Evolutionary conservation across 768 basidiomycete species (phyloP).

Genomic region (Dacryopinax spathularia): DNA sequence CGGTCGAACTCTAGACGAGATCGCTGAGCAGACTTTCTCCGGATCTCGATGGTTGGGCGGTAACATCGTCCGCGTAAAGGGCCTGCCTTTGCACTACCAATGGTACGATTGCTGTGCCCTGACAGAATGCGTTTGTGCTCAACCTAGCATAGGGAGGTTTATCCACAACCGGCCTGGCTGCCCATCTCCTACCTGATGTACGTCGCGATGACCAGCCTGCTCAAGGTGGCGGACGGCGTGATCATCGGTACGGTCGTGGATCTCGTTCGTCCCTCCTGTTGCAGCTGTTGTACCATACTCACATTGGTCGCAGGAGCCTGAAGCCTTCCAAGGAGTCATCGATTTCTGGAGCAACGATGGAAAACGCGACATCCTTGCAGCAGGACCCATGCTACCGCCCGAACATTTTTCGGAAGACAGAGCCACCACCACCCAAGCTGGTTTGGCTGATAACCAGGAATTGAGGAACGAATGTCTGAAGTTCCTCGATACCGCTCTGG

Average conservation of each 20-base stretch:
- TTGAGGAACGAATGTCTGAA: background rate
- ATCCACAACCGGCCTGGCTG: background rate
- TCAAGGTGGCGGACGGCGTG: background rate
- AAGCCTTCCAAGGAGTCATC: background rate
- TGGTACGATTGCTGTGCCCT: no score
- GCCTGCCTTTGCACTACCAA: background rate
- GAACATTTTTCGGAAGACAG: background rate
- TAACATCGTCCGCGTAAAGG: background rate
- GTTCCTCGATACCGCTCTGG: conserved; percentile 8
- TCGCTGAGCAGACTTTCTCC: background rate
- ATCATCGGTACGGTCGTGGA: background rate
- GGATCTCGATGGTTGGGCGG: background rate
- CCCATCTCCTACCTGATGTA: conserved; percentile 1
- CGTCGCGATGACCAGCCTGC: background rate
- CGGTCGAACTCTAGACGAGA: background rate
- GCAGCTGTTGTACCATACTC: background rate
- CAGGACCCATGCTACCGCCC: background rate
- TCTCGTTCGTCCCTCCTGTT: background rate
- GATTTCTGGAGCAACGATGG: conserved; percentile 1
- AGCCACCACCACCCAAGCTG: background rate
- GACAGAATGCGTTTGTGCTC: no score
- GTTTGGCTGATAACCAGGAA: background rate
- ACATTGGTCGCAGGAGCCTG: background rate
- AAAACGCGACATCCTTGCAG: background rate
- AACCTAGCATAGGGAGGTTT: no score